A percentile compares a stretch with the other conserved stretches of the same genome.
These are phyloP conservation scores for Hypoxylon fuscum DNA, from an alignment of 495 filamentous ascomycete species.

Conservation along the genomic window DNA sequence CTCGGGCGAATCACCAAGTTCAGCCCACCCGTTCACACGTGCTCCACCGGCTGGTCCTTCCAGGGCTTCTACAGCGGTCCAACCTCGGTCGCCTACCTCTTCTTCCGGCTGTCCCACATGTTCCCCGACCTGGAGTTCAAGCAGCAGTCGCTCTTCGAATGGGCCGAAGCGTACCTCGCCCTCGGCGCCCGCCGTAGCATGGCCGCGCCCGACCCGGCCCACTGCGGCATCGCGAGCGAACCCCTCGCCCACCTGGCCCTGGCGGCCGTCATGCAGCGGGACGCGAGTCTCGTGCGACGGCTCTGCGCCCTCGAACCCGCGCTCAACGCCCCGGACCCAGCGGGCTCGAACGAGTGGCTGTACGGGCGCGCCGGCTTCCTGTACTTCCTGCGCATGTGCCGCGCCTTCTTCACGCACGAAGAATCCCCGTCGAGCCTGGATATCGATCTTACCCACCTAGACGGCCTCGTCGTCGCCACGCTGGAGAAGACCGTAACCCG, in stretches of 20 bases:
- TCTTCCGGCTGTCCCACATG: conserved; percentile 59
- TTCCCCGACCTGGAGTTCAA: conserved; percentile 58
- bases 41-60: conserved; percentile 41
- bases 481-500: conserved; percentile 49
- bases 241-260: conserved; percentile 63
- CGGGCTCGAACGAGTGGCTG: conserved; percentile 61
- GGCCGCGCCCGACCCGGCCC: conserved; percentile 36
- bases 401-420: conserved; percentile 6
- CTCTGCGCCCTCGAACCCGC: conserved; percentile 53
- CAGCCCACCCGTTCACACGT: conserved; percentile 35
- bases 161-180: conserved; percentile 59
- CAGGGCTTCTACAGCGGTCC: conserved; percentile 67
- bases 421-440: conserved; percentile 42
- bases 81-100: conserved; percentile 66
- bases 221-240: conserved; percentile 66
- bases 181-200: conserved; percentile 49
- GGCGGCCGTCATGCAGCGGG: conserved; percentile 55
- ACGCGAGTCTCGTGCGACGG: conserved; percentile 51
- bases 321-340: conserved; percentile 41
- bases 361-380: conserved; percentile 69
- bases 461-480: conserved; percentile 42
- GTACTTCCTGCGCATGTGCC: conserved; percentile 64
- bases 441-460: too few relatives aligned
- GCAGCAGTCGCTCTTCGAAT: conserved; percentile 53
- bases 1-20: conserved; percentile 26